Evolutionary conservation across 805 yeast species (phyloP).

Genomic region (Metschnikowia kofuensis): DNA sequence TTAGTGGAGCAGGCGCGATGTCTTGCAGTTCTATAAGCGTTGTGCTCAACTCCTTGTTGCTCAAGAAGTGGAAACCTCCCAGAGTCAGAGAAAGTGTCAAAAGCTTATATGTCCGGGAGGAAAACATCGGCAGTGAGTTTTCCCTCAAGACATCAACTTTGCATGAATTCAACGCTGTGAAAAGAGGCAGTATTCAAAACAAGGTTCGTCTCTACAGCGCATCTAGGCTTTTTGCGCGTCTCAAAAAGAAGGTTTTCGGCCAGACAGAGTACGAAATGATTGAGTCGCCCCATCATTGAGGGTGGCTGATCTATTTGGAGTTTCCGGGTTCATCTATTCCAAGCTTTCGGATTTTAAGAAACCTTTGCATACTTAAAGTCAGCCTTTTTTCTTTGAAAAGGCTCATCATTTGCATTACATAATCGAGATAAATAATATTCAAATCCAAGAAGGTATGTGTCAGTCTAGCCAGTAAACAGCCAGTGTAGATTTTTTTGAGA

Average conservation of each 20-base stretch:
- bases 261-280: conserved; percentile 8
- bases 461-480: no score
- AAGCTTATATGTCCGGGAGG: conserved; percentile 3
- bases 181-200: conserved; percentile 3
- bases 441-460: no score
- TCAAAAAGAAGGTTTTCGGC: conserved; percentile 2
- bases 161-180: conserved; percentile 14
- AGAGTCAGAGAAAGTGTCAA: conserved; percentile 5
- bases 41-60: conserved; percentile 69
- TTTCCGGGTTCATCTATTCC: no score
- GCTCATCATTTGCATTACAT: no score
- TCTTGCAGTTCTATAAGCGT: conserved; percentile 90
- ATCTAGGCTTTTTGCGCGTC: background rate
- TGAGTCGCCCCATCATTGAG: conserved; percentile 4
- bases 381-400: no score
- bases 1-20: conserved; percentile 90
- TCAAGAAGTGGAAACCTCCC: conserved; percentile 61
- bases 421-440: no score
- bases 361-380: no score
- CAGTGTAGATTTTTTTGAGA: no score
- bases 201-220: conserved; percentile 1
- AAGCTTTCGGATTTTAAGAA: no score
- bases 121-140: conserved; percentile 12
- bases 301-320: background rate
- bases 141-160: conserved; percentile 13